Evolutionary conservation across 2,329 filamentous ascomycete species (phyloP), one percentile per base, ranked within the genome.

Genomic region (Phaeosphaeriaceae sp.): DNA sequence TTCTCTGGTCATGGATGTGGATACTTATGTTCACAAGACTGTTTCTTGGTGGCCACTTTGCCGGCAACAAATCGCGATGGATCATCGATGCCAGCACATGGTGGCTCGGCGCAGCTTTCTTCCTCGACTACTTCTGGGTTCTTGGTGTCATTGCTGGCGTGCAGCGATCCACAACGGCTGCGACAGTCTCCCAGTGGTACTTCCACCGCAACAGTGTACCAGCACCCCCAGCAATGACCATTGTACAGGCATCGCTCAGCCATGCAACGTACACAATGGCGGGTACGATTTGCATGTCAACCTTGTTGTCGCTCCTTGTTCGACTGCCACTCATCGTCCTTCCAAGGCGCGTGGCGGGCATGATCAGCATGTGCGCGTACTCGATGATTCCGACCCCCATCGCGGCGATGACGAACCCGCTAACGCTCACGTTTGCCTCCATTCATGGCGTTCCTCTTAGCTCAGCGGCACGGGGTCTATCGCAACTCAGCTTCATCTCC

Each of bases 121-220:
- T 97, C 65, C 81, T 98, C 58, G 90, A 97, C 82, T 98, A 97
- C 78, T 88, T 98, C 67, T 99, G 95, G 95, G 95, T 93, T 0
- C 83, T 97, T 44, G 91, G 91, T 2, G 87, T 98, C 56, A 88
- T 96, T 73, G 90, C 92, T 56, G 93, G 92, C 19, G 86, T 98
- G 21, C 94, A 99, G 76, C 89, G 95, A 57, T 89, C 92, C 21
- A 95, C 93, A 17, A 97, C 94, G 15, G 94, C 93, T 22, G 95
- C 95, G 11, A 97, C 94, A 0, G 94, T 98, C 22, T 96, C 92
- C 42, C 95, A 99, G 78, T 99, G 95, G 95, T 99, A 99, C 79
- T 99, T 98, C 78, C 94, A 98, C 78, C 92, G 95, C 62, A 91
- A 96, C 68, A 88, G 89, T 4, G 86, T 89, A 11, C 92, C 94